phyloP scores from a whole-genome alignment of 306 rosid species.

The Argentina anserina region DNA sequence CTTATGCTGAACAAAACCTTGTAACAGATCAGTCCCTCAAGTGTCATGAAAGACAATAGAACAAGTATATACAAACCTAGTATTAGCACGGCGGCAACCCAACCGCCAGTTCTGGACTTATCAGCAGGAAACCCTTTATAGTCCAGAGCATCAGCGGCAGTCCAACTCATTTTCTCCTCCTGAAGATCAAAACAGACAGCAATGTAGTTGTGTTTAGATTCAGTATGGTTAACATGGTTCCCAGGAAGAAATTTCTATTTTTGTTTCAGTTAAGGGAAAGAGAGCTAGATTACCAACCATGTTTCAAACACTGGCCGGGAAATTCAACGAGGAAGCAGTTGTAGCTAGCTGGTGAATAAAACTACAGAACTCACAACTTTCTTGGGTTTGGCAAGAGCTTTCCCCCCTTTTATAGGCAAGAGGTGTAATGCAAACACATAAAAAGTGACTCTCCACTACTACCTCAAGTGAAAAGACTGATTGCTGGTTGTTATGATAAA shows the following conservation, averaged over 20 bases:
- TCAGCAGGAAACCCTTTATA: constrained; percentile 76
- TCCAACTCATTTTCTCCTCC: constrained; percentile 70
- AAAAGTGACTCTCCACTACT: constrained; percentile 36
- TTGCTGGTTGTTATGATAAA: constrained; percentile 29
- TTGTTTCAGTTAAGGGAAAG: constrained; percentile 15
- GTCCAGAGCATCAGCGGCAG: constrained; percentile 69
- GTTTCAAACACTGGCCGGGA: constrained; percentile 14
- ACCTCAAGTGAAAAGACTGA: constrained; percentile 23
- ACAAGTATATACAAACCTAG: constrained; percentile 38
- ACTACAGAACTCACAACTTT: background rate
- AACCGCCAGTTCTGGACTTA: constrained; percentile 79
- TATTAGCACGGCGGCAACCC: constrained; percentile 76
- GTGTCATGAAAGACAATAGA: background rate
- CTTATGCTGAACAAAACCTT: background rate
- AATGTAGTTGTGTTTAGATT: background rate
- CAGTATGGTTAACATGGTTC: background rate
- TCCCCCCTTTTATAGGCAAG: constrained; percentile 50
- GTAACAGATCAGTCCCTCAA: background rate
- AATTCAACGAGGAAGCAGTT: constrained; percentile 7
- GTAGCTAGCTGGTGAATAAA: background rate
- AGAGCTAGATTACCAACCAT: constrained; percentile 32
- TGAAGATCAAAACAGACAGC: constrained; percentile 24
- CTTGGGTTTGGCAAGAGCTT: constrained; percentile 31
- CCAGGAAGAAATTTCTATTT: constrained; percentile 1
- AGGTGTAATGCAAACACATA: constrained; percentile 18